Evolutionary conservation across 495 filamentous ascomycete species (phyloP), one percentile per base, ranked within the genome.

Genomic region (Penicillium lagena): DNA sequence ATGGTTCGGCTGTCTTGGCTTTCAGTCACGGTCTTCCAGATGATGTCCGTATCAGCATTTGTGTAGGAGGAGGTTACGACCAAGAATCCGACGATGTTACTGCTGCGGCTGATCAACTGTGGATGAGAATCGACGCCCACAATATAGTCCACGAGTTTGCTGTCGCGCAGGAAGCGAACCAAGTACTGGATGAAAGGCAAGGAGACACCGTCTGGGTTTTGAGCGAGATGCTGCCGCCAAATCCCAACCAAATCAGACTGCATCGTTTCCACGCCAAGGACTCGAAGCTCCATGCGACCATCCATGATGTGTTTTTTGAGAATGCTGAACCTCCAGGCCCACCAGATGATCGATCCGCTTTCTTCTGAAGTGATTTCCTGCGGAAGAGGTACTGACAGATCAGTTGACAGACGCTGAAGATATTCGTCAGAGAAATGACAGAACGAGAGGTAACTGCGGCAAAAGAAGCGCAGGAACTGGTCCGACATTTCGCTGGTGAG

Each of bases 61-160:
- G 78, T 80, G 57, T 93, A 95, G 4, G 77, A 83, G 29, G 70
- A 63, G 0, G 88, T 95, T 33, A 93, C 86, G n/a, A 89, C 76
- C 38, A 97, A 73, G 47, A 96, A 97, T 0, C 85, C 86, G 34
- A 95, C 71, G 42, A 97, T 86, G 44, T 96, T 95, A 46, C 75
- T 74, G 56, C 86, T 86, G 48, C 87, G 79, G 35, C 68, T 73
- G 37, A 95, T 94, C 45, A 98, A 78, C 54, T 95, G 88, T 7
- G 87, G 87, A 56, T 97, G 93, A 12, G 93, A 95, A 43, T 89
- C 90, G 35, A 90, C 81, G 2, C 93, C 87, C 43, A 97, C 81
- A 27, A 98, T 77, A 60, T 97, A 95, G 37, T 88, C 81, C 35
- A 95, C 74, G 17, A 95, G 72, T 46, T 77, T 79, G 36, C 80